Conservation (phyloP, 2,329 filamentous ascomycete species). For the Calonectria fujianensis region DNA sequence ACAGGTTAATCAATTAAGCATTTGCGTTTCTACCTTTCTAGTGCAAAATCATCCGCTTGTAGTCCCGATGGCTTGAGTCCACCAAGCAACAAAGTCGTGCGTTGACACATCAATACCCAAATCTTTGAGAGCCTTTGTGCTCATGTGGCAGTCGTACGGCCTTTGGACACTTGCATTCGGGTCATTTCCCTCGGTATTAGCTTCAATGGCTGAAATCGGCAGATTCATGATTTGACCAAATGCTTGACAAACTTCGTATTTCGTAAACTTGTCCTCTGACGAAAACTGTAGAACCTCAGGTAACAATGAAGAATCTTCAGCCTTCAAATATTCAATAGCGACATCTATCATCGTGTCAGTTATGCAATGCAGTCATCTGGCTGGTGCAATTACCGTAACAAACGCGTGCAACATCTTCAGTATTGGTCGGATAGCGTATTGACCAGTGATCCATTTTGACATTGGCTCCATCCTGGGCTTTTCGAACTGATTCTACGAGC, state of each 20-base stretch:
- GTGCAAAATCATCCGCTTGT: not conserved
- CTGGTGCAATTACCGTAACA: slow-evolving; percentile 73
- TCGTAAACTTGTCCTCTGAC: slow-evolving; percentile 89
- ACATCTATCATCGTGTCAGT: slow-evolving; percentile 72
- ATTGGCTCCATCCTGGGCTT: slow-evolving; percentile 77
- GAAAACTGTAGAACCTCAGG: slow-evolving; percentile 88
- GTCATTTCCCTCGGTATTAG: slow-evolving; percentile 83
- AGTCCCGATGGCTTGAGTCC: slow-evolving; percentile 70
- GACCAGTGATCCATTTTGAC: slow-evolving; percentile 92
- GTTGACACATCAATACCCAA: slow-evolving; percentile 85
- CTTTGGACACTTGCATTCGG: slow-evolving; percentile 82
- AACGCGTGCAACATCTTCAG: slow-evolving; percentile 89
- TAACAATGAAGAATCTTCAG: slow-evolving; percentile 70
- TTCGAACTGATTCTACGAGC: slow-evolving; percentile 85
- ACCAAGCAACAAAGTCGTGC: slow-evolving; percentile 88
- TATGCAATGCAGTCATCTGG: not conserved
- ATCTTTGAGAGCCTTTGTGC: slow-evolving; percentile 82
- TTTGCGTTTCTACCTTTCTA: not conserved
- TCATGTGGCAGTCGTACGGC: slow-evolving; percentile 92
- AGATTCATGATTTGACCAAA: slow-evolving; percentile 88
- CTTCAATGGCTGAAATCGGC: slow-evolving; percentile 79
- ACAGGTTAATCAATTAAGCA: not conserved
- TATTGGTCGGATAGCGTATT: slow-evolving; percentile 90
- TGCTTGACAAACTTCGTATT: slow-evolving; percentile 89
- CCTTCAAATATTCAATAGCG: slow-evolving; percentile 78